Conservation (phyloP, 1,284 basidiomycete genomes). For the Agroathelia rolfsii region DNA sequence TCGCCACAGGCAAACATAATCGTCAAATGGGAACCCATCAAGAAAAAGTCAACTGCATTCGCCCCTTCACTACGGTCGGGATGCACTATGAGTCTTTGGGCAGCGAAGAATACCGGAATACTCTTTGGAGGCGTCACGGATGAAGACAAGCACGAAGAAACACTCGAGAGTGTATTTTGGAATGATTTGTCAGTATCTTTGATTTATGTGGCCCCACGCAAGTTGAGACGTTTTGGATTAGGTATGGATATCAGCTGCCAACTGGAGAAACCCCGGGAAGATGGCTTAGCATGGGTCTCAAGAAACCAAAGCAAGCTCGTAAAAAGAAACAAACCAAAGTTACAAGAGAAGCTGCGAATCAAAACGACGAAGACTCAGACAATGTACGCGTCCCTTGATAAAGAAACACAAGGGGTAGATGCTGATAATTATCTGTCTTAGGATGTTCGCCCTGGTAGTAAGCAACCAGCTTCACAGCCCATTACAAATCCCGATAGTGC, state of each 20-base stretch:
- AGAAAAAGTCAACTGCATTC: conserved; percentile 63
- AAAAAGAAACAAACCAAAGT: conserved; percentile 29
- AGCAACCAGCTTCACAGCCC: too few relatives aligned
- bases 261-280: conserved; percentile 68
- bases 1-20: too few relatives aligned
- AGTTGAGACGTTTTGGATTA: conserved; percentile 18
- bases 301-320: conserved; percentile 42
- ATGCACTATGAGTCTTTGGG: conserved; percentile 81
- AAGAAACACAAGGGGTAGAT: conserved; percentile 10
- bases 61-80: conserved; percentile 67
- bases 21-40: conserved; percentile 86
- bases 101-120: conserved; percentile 58
- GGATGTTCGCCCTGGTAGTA: too few relatives aligned
- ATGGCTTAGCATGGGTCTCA: conserved; percentile 75
- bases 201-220: not conserved
- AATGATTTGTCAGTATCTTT: conserved; percentile 59
- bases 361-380: conserved; percentile 23
- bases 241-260: conserved; percentile 78
- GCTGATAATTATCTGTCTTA: conserved; percentile 16
- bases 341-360: conserved; percentile 13
- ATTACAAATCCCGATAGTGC: conserved; percentile 36
- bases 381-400: conserved; percentile 21
- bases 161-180: conserved; percentile 76
- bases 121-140: conserved; percentile 91
- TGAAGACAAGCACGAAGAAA: conserved; percentile 82